Evolutionary conservation across 2,329 filamentous ascomycete species (phyloP), one percentile per base, ranked within the genome.

Genomic region (Neonectria sp.): DNA sequence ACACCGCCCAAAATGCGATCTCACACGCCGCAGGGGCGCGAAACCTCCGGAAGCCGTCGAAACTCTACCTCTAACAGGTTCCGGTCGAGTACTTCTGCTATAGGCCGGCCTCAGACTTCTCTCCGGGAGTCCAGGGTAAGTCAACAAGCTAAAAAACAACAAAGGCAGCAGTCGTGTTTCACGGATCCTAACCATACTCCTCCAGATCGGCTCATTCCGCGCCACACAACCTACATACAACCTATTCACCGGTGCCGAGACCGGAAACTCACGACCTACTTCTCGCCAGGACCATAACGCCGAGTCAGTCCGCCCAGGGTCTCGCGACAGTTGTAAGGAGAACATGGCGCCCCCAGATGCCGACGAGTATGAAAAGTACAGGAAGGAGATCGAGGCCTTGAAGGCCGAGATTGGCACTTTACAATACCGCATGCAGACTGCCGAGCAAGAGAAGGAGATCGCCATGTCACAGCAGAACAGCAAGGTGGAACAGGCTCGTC

Each of bases 371-470:
- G 88, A 90, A 75, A 85, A 83, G 52, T 88, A 88, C 76, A 84
- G 85, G 55, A 86, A 82, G 62, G 83, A 84, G 40, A 88, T 87
- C 67, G 95, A 98, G 76, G 92, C 95, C 71, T 86, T 98, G 29
- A 95, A 95, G 77, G 94, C 95, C 2, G 94, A 98, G 80, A 86
- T 98, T 48, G 96, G 95, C 68, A 93, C 94, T 0, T 84, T 98
- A 57, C 92, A 91, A 68, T 99, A 98, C 82, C 94, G 95, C 65
- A 87, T 97, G 71, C 93, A 95, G 75, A 95, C 93, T 21, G 84
- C 93, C 60, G 95, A 95, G 75, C 94, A 97, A 73, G 95, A 98
- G 77, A 92, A 93, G 73, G 94, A 97, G 65, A 88, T 98, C 75
- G 85, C 91, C 55, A 87, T 90, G 11, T 86, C 97, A 17, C 91